Conservation (phyloP, 164 flowering plant genomes). For the Nymphaea colorata region DNA sequence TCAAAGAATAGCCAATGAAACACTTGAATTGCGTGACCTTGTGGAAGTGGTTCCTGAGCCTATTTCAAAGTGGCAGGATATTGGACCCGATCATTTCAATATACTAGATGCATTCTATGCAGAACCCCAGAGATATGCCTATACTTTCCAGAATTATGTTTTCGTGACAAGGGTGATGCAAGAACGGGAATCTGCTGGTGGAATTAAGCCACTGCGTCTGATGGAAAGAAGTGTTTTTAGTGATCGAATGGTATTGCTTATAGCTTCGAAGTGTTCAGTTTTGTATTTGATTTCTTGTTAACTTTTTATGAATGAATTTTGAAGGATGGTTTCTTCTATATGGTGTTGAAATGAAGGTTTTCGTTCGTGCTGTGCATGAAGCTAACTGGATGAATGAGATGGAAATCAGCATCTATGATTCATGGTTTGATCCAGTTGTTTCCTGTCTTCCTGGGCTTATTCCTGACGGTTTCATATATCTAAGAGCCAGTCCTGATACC, state of each 20-base stretch:
- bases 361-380: conserved; percentile 97
- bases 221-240: conserved; percentile 99
- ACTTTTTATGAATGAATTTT: not conserved
- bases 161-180: conserved; percentile 98
- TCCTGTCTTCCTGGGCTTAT: conserved; percentile 85
- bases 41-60: conserved; percentile 98
- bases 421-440: conserved; percentile 97
- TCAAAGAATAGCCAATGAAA: conserved; percentile 92
- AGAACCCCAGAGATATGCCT: conserved; percentile 90
- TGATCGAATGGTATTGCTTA: conserved; percentile 74
- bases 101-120: conserved; percentile 89
- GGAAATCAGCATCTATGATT: conserved; percentile 99
- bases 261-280: not conserved
- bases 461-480: conserved; percentile 94
- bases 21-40: conserved; percentile 85
- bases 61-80: conserved; percentile 87
- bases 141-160: conserved; percentile 95
- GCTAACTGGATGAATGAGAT: conserved; percentile 99
- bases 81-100: conserved; percentile 95
- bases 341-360: conserved; percentile 41
- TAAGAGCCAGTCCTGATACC: conserved; percentile 95
- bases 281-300: not conserved
- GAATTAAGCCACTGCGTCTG: conserved; percentile 80
- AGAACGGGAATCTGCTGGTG: conserved; percentile 85
- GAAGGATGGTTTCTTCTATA: not conserved